phyloP scores from a whole-genome alignment of 2,329 filamentous ascomycete genomes.

The Penicillium occitanis region DNA sequence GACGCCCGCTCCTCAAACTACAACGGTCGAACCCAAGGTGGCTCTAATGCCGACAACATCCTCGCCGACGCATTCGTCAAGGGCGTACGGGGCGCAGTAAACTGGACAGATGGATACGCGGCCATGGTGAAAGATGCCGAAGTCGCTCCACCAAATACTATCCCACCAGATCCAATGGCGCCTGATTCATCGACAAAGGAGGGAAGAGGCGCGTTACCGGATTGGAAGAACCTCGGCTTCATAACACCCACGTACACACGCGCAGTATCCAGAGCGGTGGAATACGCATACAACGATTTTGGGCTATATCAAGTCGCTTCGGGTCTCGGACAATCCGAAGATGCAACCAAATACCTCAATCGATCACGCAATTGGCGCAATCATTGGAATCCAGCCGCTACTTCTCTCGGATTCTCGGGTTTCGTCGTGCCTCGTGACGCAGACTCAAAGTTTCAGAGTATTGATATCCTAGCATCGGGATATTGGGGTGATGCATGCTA shows the following conservation, averaged over 20 bases:
- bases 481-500: constrained; percentile 68
- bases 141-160: constrained; percentile 65
- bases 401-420: constrained; percentile 62
- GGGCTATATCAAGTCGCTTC: constrained; percentile 64
- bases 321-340: constrained; percentile 54
- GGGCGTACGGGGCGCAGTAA: constrained; percentile 59
- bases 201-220: constrained; percentile 68
- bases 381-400: constrained; percentile 62
- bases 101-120: constrained; percentile 68
- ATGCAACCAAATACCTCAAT: constrained; percentile 59
- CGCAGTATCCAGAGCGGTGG: constrained; percentile 69
- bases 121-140: constrained; percentile 73
- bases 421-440: constrained; percentile 69
- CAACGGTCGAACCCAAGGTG: constrained; percentile 72
- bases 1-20: constrained; percentile 74
- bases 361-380: constrained; percentile 68
- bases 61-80: constrained; percentile 68
- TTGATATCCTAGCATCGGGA: constrained; percentile 65
- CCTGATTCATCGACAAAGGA: constrained; percentile 67
- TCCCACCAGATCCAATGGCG: constrained; percentile 54
- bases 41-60: constrained; percentile 70
- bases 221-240: constrained; percentile 70
- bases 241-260: constrained; percentile 70
- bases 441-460: constrained; percentile 63
- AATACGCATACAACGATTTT: constrained; percentile 78